phyloP scores from a whole-genome alignment of 1,284 basidiomycete genomes.

The Erythrobasidium hasegawianum region DNA sequence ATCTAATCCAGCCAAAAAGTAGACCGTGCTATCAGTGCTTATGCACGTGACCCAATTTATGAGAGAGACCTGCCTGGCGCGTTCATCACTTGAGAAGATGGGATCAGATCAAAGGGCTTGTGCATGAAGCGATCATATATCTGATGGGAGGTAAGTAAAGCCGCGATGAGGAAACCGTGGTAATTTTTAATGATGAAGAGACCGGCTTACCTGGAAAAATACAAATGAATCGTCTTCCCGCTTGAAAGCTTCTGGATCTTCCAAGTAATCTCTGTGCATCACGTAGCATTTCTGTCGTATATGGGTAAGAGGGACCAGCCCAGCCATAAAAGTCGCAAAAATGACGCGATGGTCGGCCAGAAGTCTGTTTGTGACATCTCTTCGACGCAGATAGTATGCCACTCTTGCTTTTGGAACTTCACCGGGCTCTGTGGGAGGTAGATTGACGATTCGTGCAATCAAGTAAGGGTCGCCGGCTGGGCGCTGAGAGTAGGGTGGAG shows the following conservation, averaged over 20 bases:
- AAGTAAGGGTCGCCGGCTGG: conserved; percentile 41
- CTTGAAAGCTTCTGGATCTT: conserved; percentile 41
- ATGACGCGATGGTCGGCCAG: conserved; percentile 39
- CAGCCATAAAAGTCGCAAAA: conserved; percentile 43
- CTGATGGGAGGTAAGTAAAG: conserved; percentile 24
- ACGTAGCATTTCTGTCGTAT: conserved; percentile 40
- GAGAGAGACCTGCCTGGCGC: conserved; percentile 58
- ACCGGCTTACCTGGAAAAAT: conserved; percentile 40
- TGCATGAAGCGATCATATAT: conserved; percentile 85
- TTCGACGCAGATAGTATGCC: conserved; percentile 43
- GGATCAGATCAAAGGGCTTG: conserved; percentile 94
- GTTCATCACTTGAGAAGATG: conserved; percentile 79
- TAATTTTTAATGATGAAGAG: too few relatives aligned
- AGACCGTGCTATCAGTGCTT: too few relatives aligned
- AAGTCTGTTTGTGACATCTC: conserved; percentile 42
- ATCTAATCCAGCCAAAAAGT: conserved; percentile 31
- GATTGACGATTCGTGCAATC: conserved; percentile 40
- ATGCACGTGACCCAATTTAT: not conserved
- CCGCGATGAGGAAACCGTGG: not conserved
- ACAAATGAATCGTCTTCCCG: conserved; percentile 40
- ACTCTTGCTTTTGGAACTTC: conserved; percentile 36
- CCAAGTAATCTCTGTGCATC: conserved; percentile 41
- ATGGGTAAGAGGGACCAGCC: conserved; percentile 38
- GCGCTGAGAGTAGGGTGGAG: conserved; percentile 41
- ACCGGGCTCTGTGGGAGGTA: conserved; percentile 18